These are phyloP conservation scores for Dentipellis sp. DNA, from an alignment of 768 basidiomycete species.

Conservation along the genomic window DNA sequence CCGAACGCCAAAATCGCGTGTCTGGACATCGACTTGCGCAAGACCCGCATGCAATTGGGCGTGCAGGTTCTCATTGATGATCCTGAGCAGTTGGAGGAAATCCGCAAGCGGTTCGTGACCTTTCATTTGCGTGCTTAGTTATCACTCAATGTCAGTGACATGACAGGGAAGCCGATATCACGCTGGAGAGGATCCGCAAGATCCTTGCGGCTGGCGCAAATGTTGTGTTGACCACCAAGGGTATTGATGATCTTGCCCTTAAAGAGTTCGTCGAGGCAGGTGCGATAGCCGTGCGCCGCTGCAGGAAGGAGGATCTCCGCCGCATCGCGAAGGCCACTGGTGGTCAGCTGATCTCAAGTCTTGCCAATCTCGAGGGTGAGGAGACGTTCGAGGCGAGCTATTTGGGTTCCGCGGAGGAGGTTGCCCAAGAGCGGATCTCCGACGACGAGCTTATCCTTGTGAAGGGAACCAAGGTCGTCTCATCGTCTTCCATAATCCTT, in stretches of 20 bases:
- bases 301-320: conserved; percentile 94
- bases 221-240: conserved; percentile 95
- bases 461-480: conserved; percentile 97
- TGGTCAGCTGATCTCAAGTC: conserved; percentile 82
- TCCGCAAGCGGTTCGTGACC: conserved; percentile 69
- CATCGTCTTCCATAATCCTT: conserved; percentile 84
- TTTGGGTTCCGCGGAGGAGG: conserved; percentile 91
- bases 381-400: conserved; percentile 92
- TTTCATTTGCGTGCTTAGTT: neutral
- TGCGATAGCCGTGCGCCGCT: conserved; percentile 96
- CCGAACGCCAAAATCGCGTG: conserved; percentile 95
- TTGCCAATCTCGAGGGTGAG: conserved; percentile 95
- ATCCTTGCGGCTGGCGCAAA: conserved; percentile 94
- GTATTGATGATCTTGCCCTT: conserved; percentile 94
- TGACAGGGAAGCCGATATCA: conserved; percentile 87
- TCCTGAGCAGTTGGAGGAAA: conserved; percentile 93
- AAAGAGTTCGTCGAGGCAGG: conserved; percentile 99
- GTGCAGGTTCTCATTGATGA: conserved; percentile 97
- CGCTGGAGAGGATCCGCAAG: conserved; percentile 90
- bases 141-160: conserved; percentile 1
- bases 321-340: conserved; percentile 97
- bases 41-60: conserved; percentile 94
- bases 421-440: conserved; percentile 93
- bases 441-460: conserved; percentile 96
- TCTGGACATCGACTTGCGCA: conserved; percentile 95